Percentiles rank a stretch among this genome's conserved stretches.
Conservation (phyloP, 441 rosid species). For the Melastoma candidum region DNA sequence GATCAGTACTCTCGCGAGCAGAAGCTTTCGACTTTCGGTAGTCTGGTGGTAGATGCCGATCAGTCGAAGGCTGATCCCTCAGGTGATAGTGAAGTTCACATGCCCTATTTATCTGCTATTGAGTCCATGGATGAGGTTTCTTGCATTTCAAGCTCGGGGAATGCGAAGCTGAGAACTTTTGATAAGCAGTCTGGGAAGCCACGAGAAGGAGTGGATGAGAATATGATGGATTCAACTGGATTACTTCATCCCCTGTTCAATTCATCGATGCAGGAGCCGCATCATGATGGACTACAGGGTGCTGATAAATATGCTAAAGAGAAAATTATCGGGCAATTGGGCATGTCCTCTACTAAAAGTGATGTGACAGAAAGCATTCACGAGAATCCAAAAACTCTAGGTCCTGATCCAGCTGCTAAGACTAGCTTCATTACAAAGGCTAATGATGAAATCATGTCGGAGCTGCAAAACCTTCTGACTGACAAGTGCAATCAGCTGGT, state of each 20-base stretch:
- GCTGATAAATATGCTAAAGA: conserved; percentile 53
- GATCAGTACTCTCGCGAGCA: conserved; percentile 58
- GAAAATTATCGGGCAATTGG: conserved; percentile 40
- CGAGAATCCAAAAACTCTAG: conserved; percentile 29
- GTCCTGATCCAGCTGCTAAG: conserved; percentile 35
- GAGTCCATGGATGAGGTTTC: conserved; percentile 99
- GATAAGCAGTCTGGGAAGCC: conserved; percentile 57
- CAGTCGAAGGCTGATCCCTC: conserved; percentile 38
- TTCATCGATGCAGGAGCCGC: conserved; percentile 76
- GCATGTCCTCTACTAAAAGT: conserved; percentile 68
- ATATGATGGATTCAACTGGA: conserved; percentile 87
- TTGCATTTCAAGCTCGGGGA: conserved; percentile 58
- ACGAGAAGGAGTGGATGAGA: conserved; percentile 82
- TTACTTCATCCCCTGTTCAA: conserved; percentile 54
- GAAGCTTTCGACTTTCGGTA: conserved; percentile 33
- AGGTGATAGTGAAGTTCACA: conserved; percentile 32
- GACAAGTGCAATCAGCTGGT: conserved; percentile 53
- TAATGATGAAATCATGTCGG: conserved; percentile 32
- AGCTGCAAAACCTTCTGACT: conserved; percentile 45
- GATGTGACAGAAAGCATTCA: conserved; percentile 84
- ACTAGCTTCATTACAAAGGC: conserved; percentile 30
- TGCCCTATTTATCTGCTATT: conserved; percentile 40
- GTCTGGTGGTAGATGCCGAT: conserved; percentile 25
- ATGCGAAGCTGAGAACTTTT: conserved; percentile 38
- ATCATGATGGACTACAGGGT: conserved; percentile 39